These are phyloP conservation scores for Boletus bicolor DNA, from an alignment of 768 basidiomycete genomes.

Conservation along the genomic window DNA sequence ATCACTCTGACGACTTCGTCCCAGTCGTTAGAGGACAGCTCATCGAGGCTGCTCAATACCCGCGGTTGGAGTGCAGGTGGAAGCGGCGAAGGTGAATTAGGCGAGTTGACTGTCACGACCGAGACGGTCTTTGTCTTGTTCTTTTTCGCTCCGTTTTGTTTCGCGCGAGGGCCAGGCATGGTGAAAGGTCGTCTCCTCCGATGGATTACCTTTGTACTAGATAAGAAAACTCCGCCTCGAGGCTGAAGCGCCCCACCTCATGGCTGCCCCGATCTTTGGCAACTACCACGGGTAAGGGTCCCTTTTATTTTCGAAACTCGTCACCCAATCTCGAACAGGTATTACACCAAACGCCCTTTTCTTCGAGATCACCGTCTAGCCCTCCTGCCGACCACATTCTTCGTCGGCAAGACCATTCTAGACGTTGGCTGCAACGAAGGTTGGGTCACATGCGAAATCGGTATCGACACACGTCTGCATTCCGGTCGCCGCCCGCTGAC, in stretches of 20 bases:
- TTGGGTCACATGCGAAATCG: slow-evolving; percentile 83
- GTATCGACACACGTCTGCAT: slow-evolving; percentile 22
- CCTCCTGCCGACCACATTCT: slow-evolving; percentile 52
- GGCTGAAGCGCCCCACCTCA: background rate
- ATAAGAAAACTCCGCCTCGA: background rate
- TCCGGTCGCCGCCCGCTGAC: background rate
- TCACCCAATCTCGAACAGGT: slow-evolving; percentile 39
- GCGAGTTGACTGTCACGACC: background rate
- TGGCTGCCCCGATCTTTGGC: slow-evolving; percentile 43
- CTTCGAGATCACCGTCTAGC: slow-evolving; percentile 62
- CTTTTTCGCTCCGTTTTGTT: slow-evolving; percentile 19
- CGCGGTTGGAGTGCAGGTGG: slow-evolving; percentile 20
- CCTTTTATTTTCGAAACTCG: background rate
- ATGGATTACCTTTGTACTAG: background rate
- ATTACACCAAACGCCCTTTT: slow-evolving; percentile 72
- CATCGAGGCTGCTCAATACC: slow-evolving; percentile 16
- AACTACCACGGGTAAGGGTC: slow-evolving; percentile 65
- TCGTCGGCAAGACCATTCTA: slow-evolving; percentile 58
- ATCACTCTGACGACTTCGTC: slow-evolving; percentile 42
- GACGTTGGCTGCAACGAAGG: slow-evolving; percentile 91
- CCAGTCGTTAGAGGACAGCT: slow-evolving; percentile 44
- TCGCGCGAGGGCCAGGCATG: slow-evolving; percentile 30
- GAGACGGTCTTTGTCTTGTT: slow-evolving; percentile 12
- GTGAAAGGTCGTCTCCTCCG: background rate
- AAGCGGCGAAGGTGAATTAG: background rate